Conservation (phyloP, 257 asterid genomes). For the Scutellaria minor region DNA sequence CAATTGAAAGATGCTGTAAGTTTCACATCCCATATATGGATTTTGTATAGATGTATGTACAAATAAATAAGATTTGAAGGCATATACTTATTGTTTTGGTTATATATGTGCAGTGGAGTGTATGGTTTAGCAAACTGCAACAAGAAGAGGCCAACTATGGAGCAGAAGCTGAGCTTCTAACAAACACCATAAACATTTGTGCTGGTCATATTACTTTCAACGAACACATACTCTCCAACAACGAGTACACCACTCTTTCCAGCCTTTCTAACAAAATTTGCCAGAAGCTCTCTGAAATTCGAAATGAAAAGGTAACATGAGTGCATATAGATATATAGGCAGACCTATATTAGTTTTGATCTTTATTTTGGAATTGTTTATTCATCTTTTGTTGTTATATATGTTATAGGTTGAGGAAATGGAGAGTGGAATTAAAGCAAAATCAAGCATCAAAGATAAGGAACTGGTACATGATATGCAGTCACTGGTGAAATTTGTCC, state of each 20-base stretch:
- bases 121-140: constrained; percentile 42
- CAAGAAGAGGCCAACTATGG: constrained; percentile 16
- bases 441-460: not conserved
- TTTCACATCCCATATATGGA: not conserved
- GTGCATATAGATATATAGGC: not conserved
- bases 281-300: constrained; percentile 28
- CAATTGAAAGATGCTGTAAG: constrained; percentile 42
- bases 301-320: constrained; percentile 24
- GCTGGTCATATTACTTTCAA: constrained; percentile 29
- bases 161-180: constrained; percentile 46
- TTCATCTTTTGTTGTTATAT: no score
- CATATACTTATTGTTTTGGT: no score
- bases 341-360: no score
- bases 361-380: no score
- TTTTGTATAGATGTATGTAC: not conserved
- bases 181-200: constrained; percentile 46
- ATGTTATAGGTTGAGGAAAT: no score
- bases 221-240: constrained; percentile 35
- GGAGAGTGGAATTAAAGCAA: not conserved
- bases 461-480: constrained; percentile 40
- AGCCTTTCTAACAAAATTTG: constrained; percentile 46
- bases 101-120: constrained; percentile 42
- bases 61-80: no score
- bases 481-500: constrained; percentile 36
- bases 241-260: constrained; percentile 43